Evolutionary conservation across 805 yeast species (phyloP).

Genomic region (Candida qinlingensis): DNA sequence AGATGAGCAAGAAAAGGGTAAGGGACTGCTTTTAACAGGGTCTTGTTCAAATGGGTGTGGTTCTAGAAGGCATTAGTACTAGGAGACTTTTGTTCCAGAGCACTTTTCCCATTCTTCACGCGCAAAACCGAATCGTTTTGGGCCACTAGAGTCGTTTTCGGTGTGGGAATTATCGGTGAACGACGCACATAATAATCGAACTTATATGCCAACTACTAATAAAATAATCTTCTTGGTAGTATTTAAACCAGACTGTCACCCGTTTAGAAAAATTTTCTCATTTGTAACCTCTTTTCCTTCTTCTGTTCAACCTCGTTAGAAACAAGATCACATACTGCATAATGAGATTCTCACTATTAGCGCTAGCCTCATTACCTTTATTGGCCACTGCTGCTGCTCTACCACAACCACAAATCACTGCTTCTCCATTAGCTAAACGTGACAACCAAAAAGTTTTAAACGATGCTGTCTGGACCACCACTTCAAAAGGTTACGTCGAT

Average conservation of each 20-base stretch:
- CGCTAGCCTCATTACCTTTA: slow-evolving; percentile 8
- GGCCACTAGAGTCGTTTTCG: not conserved
- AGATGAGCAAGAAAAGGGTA: not conserved
- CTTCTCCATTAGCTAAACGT: slow-evolving; percentile 22
- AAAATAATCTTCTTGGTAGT: not conserved
- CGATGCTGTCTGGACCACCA: slow-evolving; percentile 32
- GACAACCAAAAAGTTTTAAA: slow-evolving; percentile 18
- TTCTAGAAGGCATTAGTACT: not conserved
- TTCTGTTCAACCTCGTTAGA: not conserved
- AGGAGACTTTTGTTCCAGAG: too few relatives aligned
- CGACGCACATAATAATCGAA: slow-evolving; percentile 4
- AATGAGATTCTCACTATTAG: slow-evolving; percentile 8
- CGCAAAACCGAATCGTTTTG: not conserved
- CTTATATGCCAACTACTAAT: slow-evolving; percentile 3
- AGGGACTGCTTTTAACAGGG: not conserved
- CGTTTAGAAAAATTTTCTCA: not conserved
- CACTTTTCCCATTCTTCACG: not conserved
- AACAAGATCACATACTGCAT: not conserved
- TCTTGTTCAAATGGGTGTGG: not conserved
- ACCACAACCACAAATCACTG: slow-evolving; percentile 18
- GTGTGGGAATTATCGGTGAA: slow-evolving; percentile 10
- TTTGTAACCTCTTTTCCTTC: not conserved
- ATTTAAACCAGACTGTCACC: slow-evolving; percentile 2
- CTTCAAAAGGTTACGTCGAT: slow-evolving; percentile 22
- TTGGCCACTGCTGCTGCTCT: slow-evolving; percentile 22